Evolutionary conservation across 495 filamentous ascomycete species (phyloP).

Genomic region (Margaritispora aquatica): DNA sequence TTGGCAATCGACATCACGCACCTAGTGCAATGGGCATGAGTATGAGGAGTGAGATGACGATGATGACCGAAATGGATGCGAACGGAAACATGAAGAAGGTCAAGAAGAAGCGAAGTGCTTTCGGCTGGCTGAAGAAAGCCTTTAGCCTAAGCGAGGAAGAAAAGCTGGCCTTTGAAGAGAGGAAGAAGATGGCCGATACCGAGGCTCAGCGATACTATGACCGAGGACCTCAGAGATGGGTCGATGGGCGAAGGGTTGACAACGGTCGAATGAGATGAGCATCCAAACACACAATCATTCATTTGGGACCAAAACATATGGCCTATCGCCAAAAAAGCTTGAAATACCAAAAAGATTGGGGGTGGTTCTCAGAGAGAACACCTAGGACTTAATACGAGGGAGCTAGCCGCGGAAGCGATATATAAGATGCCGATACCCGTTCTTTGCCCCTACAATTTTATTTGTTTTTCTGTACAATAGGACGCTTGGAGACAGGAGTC

Average conservation of each 20-base stretch:
- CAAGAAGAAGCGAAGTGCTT: constrained; percentile 54
- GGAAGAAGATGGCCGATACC: constrained; percentile 22
- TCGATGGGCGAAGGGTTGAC: constrained; percentile 14
- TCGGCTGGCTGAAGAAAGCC: constrained; percentile 54
- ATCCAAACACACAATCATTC: neutral
- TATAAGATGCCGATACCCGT: neutral
- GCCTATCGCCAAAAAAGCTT: neutral
- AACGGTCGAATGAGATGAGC: neutral
- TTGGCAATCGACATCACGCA: constrained; percentile 26
- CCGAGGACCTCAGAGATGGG: neutral
- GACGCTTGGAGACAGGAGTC: neutral
- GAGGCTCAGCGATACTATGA: constrained; percentile 8
- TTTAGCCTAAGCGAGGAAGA: constrained; percentile 52
- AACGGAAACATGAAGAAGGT: constrained; percentile 32
- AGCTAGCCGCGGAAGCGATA: neutral
- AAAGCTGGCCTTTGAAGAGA: constrained; percentile 41
- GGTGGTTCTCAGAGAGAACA: neutral
- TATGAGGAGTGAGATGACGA: constrained; percentile 28
- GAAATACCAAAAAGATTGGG: neutral
- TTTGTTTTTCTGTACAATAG: neutral
- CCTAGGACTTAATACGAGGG: neutral
- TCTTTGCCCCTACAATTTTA: neutral
- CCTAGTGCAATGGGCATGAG: constrained; percentile 40
- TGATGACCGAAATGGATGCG: constrained; percentile 2
- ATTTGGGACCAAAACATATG: neutral